These are phyloP conservation scores for Fusarium sp. DNA, from an alignment of 2,329 filamentous ascomycete species.

Conservation along the genomic window DNA sequence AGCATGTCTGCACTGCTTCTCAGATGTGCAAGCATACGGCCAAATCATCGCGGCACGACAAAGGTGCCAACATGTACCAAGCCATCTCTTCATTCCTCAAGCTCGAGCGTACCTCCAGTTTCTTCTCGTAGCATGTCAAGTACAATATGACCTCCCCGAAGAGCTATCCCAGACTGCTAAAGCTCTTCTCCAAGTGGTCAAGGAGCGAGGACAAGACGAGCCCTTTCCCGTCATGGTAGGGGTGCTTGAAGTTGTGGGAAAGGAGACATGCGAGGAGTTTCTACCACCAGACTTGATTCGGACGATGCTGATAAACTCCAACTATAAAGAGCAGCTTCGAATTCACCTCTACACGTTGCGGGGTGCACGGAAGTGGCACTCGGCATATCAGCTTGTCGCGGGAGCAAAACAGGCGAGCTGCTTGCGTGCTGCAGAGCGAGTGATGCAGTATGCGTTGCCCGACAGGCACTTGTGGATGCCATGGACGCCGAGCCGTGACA, in stretches of 20 bases:
- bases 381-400: slow-evolving; percentile 7
- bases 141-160: background rate
- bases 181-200: slow-evolving; percentile 13
- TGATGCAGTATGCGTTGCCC: slow-evolving; percentile 11
- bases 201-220: background rate
- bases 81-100: slow-evolving; percentile 7
- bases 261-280: slow-evolving; percentile 13
- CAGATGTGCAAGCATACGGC: slow-evolving; percentile 1
- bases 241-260: slow-evolving; percentile 8
- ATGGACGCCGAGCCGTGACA: slow-evolving; percentile 7
- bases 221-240: slow-evolving; percentile 5
- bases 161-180: background rate
- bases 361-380: slow-evolving; percentile 3
- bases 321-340: slow-evolving; percentile 12
- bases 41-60: slow-evolving; percentile 6
- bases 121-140: slow-evolving; percentile 7
- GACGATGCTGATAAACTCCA: slow-evolving; percentile 3
- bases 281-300: slow-evolving; percentile 11
- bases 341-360: slow-evolving; percentile 5
- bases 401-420: slow-evolving; percentile 1
- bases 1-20: slow-evolving; percentile 21
- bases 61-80: slow-evolving; percentile 1
- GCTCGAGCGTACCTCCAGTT: slow-evolving; percentile 24
- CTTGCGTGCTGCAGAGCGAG: background rate
- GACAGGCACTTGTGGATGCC: slow-evolving; percentile 14